phyloP scores from a whole-genome alignment of 2,329 filamentous ascomycete species.

The Aspergillus versicolor region DNA sequence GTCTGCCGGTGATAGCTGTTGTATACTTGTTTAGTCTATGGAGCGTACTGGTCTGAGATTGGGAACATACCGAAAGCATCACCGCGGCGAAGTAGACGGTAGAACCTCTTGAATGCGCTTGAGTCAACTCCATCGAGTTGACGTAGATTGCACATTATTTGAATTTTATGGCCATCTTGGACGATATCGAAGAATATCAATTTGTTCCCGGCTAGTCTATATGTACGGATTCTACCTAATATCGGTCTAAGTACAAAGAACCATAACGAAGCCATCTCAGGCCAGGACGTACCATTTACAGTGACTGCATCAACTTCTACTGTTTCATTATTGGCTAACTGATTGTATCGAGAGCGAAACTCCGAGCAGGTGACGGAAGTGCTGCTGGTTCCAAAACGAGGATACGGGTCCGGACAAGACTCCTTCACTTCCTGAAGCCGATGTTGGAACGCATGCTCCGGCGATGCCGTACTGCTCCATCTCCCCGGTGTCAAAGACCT shows the following conservation, averaged over 20 bases:
- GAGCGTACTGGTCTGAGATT: conserved; percentile 4
- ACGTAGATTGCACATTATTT: conserved; percentile 71
- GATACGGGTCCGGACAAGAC: conserved; percentile 38
- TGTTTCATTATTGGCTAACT: conserved; percentile 40
- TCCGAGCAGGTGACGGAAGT: conserved; percentile 35
- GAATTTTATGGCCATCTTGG: conserved; percentile 69
- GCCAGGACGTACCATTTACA: conserved; percentile 43
- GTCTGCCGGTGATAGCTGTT: conserved; percentile 66
- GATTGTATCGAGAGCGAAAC: conserved; percentile 39
- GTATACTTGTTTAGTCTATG: conserved; percentile 15
- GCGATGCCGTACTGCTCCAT: conserved; percentile 28
- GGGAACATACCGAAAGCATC: conserved; percentile 74
- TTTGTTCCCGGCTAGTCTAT: conserved; percentile 71
- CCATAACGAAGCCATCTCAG: conserved; percentile 19
- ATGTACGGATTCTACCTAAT: conserved; percentile 69
- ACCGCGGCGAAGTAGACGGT: conserved; percentile 70
- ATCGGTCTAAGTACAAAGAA: conserved; percentile 43
- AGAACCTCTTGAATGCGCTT: conserved; percentile 58
- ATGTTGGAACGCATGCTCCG: conserved; percentile 34
- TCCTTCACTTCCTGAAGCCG: conserved; percentile 40
- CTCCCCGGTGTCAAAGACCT: background rate
- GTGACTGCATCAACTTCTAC: conserved; percentile 40
- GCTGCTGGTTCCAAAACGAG: conserved; percentile 32
- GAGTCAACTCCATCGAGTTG: conserved; percentile 36
- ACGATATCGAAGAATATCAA: conserved; percentile 82